phyloP scores from a whole-genome alignment of 768 basidiomycete species.

The Lyophyllum decastes region DNA sequence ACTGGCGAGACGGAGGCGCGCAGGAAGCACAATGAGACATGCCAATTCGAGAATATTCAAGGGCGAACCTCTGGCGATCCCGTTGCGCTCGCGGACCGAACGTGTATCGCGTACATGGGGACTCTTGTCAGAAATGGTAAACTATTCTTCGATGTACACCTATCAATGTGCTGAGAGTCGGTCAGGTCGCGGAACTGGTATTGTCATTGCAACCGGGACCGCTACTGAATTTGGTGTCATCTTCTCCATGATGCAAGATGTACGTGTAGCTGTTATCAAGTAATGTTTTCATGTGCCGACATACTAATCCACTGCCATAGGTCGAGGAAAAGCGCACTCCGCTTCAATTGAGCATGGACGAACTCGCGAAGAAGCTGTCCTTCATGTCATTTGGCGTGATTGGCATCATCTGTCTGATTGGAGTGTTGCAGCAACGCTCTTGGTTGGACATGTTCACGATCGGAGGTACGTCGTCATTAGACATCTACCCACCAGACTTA shows the following conservation, averaged over 20 bases:
- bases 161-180: not conserved
- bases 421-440: conserved; percentile 78
- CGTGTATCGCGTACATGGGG: conserved; percentile 94
- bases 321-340: conserved; percentile 90
- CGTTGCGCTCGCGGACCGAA: conserved; percentile 77
- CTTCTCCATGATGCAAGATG: conserved; percentile 98
- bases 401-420: conserved; percentile 89
- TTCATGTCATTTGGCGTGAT: conserved; percentile 92
- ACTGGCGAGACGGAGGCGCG: conserved; percentile 91
- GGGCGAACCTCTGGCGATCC: conserved; percentile 34
- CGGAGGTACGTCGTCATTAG: conserved; percentile 62
- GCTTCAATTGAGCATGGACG: conserved; percentile 93
- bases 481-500: too few relatives aligned
- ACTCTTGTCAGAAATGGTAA: conserved; percentile 88
- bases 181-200: conserved; percentile 76
- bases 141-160: conserved; percentile 18
- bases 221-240: conserved; percentile 95
- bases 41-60: conserved; percentile 40
- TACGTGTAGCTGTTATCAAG: conserved; percentile 32
- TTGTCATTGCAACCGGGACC: conserved; percentile 85
- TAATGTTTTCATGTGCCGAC: conserved; percentile 6
- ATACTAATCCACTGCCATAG: conserved; percentile 21
- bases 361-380: conserved; percentile 90
- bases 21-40: conserved; percentile 62
- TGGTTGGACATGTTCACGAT: conserved; percentile 99